phyloP scores from a whole-genome alignment of 257 asterid genomes.

The Solanum paucissectum region DNA sequence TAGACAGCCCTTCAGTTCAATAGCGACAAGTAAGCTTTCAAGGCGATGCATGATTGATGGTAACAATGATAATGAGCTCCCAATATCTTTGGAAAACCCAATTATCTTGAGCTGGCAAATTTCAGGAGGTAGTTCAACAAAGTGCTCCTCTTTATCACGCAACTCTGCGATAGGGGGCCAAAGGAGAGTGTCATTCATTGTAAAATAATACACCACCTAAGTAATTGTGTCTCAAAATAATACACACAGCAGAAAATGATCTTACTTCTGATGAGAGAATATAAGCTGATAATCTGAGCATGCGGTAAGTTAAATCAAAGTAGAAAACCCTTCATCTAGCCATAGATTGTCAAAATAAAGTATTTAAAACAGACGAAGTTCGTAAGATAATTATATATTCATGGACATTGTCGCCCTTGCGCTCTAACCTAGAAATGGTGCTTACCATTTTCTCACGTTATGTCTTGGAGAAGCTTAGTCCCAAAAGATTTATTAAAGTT shows the following conservation, averaged over 20 bases:
- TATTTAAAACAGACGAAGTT: neutral
- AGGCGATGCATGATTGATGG: slow-evolving; percentile 92
- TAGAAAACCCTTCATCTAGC: neutral
- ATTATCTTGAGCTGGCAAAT: slow-evolving; percentile 82
- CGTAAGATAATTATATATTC: neutral
- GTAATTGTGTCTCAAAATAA: neutral
- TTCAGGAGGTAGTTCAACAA: slow-evolving; percentile 87
- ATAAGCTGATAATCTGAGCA: neutral
- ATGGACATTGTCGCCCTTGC: neutral
- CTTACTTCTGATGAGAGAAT: neutral
- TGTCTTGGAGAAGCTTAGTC: neutral
- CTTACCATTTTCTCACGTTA: neutral
- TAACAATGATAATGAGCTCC: slow-evolving; percentile 83
- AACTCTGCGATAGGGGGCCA: slow-evolving; percentile 19
- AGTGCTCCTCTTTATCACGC: slow-evolving; percentile 86
- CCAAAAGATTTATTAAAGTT: neutral
- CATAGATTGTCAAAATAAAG: neutral
- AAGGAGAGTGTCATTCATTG: neutral
- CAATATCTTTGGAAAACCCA: slow-evolving; percentile 95
- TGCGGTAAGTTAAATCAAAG: neutral
- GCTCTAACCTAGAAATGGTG: neutral
- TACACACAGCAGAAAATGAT: neutral
- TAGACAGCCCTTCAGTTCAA: slow-evolving; percentile 60
- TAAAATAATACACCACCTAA: neutral
- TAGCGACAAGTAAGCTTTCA: slow-evolving; percentile 83